Conservation (phyloP, 2,329 filamentous ascomycete species). For the Ceratocystis colombiana region DNA sequence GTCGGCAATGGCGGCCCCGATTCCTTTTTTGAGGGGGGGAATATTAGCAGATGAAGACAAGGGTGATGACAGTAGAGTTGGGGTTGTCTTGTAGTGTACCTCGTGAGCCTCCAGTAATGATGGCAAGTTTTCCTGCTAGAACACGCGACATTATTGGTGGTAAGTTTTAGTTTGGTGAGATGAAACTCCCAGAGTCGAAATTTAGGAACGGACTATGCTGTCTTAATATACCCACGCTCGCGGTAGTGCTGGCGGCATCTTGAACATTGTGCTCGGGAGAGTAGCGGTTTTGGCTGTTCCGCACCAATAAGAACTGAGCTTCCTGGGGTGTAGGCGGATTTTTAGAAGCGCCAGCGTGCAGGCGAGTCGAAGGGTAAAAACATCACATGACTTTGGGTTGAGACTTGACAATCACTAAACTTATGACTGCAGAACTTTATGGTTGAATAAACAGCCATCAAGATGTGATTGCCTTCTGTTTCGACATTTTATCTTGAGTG, state of each 20-base stretch:
- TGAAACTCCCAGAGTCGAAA: background rate
- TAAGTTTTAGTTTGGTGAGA: background rate
- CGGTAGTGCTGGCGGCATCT: background rate
- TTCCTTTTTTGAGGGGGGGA: slow-evolving; percentile 45
- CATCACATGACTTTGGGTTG: background rate
- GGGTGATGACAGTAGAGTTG: background rate
- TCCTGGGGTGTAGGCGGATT: background rate
- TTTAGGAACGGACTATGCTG: background rate
- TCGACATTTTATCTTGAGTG: background rate
- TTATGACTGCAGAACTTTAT: background rate
- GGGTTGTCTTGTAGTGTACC: slow-evolving; percentile 39
- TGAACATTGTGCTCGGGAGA: background rate
- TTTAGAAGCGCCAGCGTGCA: slow-evolving; percentile 5
- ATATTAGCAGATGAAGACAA: slow-evolving; percentile 9
- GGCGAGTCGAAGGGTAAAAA: background rate
- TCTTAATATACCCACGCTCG: background rate
- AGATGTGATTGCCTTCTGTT: background rate
- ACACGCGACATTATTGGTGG: slow-evolving; percentile 34
- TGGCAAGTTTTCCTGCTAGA: slow-evolving; percentile 65
- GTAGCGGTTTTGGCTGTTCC: background rate
- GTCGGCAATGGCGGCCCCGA: slow-evolving; percentile 53
- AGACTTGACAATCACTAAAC: background rate
- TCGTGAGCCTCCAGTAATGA: slow-evolving; percentile 70
- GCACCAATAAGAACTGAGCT: slow-evolving; percentile 19
- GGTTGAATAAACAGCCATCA: background rate